Evolutionary conservation across 257 asterid genomes (phyloP).

Genomic region (Nicotiana otophora): DNA sequence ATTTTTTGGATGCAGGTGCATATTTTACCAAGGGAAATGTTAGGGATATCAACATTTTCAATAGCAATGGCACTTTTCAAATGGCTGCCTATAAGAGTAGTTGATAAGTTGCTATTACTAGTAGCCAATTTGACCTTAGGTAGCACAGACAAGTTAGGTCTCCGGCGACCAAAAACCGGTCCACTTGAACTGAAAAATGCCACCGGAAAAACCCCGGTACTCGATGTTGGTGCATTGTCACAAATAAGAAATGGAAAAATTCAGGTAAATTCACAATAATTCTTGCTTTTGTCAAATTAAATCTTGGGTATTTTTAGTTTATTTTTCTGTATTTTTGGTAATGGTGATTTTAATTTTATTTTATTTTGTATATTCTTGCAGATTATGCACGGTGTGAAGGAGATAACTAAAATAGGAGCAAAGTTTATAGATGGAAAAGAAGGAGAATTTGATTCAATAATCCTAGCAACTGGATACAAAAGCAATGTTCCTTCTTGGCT

Average conservation of each 20-base stretch:
- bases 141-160: slow-evolving; percentile 52
- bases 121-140: slow-evolving; percentile 57
- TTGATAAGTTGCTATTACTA: slow-evolving; percentile 57
- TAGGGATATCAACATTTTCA: slow-evolving; percentile 69
- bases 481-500: slow-evolving; percentile 95
- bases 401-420: slow-evolving; percentile 71
- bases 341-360: neutral
- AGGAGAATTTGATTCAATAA: slow-evolving; percentile 66
- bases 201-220: slow-evolving; percentile 90
- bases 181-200: slow-evolving; percentile 82
- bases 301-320: neutral
- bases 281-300: neutral
- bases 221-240: slow-evolving; percentile 82
- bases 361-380: slow-evolving; percentile 10
- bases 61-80: slow-evolving; percentile 62
- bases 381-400: slow-evolving; percentile 71
- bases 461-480: slow-evolving; percentile 90
- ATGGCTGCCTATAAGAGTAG: slow-evolving; percentile 67
- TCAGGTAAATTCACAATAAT: slow-evolving; percentile 34
- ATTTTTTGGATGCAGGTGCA: slow-evolving; percentile 49
- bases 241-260: slow-evolving; percentile 66
- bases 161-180: slow-evolving; percentile 84
- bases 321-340: neutral
- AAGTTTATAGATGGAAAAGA: slow-evolving; percentile 77
- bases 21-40: slow-evolving; percentile 78